Evolutionary conservation across 192 early-diverging fungal species (phyloP), one percentile per base, ranked within the genome.

Genomic region (Fimicolochytrium jonesii): DNA sequence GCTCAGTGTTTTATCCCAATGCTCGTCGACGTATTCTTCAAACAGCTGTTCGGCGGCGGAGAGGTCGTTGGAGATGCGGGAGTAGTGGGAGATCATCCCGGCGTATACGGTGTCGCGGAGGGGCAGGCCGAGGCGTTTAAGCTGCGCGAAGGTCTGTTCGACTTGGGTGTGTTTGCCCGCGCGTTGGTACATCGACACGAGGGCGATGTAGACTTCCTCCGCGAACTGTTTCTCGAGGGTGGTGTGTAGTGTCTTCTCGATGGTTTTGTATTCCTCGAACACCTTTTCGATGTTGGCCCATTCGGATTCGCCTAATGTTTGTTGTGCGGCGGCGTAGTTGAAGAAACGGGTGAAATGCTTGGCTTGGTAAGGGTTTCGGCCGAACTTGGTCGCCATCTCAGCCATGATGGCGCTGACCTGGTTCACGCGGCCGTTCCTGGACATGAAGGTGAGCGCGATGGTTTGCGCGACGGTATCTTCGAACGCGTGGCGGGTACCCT

Each of bases 21-120:
- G 53, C 25, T 55, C 53, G 17, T 55, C 53, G 3, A 55, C 53
- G 32, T 55, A 55, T 9, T 55, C 15, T 34, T 55, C 53, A 37
- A 55, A 55, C n/a, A 55, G 33, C 3, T 30, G 15, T 18, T 55
- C 53, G 6, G 53, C 53, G 13, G n/a, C n/a, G n/a, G n/a, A n/a
- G n/a, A n/a, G n/a, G n/a, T n/a, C n/a, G n/a, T n/a, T n/a, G n/a
- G n/a, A n/a, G n/a, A n/a, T n/a, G n/a, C n/a, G n/a, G n/a, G n/a
- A n/a, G n/a, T n/a, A n/a, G n/a, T n/a, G n/a, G n/a, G n/a, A n/a
- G n/a, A n/a, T n/a, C n/a, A n/a, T n/a, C n/a, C n/a, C n/a, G n/a
- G n/a, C n/a, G n/a, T n/a, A n/a, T n/a, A n/a, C n/a, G n/a, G n/a
- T n/a, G n/a, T n/a, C n/a, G n/a, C n/a, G n/a, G n/a, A n/a, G n/a